Evolutionary conservation across 1,139 yeast genomes (phyloP), one percentile per base, ranked within the genome.

Genomic region (Taiozyma sp.): DNA sequence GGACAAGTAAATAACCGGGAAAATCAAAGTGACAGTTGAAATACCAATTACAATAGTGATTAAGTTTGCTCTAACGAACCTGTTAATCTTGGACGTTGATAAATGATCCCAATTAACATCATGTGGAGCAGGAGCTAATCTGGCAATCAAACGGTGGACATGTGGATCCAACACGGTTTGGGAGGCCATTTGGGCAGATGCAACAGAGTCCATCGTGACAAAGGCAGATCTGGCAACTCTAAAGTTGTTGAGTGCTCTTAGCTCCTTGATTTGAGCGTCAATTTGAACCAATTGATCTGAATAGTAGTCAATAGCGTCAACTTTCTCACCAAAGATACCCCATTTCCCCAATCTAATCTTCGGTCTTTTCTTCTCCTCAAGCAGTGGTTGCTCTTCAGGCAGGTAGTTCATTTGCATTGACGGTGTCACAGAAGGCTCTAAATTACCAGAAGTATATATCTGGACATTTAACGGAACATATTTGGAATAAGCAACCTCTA

Each of bases 101-200:
- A 88, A 69, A 60, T 87, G 87, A 45, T 81, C 80, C 97, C 97
- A 89, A 48, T 86, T 75, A 24, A 89, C 83, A 65, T 89, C 97
- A 56, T 84, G 84, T 3, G 96, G 96, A 2, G 96, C 92, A 0
- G 96, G 96, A 0, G 96, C 96, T 47, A 88, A 72, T 46, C 75
- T 76, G 9, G 95, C 86, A 45, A 87, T 83, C 45, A 89, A 71
- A 51, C 85, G 84, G 63, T 84, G 79, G 1, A 89, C 85, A 50
- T 83, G 78, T 0, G 96, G 96, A 56, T 90, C 95, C 48, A 89
- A 71, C 1, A 88, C 87, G 0, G 96, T 89, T 65, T 90, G 97
- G 0, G 96, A 95, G 9, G 90, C 83, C 86, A 89, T 82, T 65
- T 89, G 97, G 1, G 96, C 96, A 60, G 85, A 83, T 0, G 95